phyloP scores from a whole-genome alignment of 2,329 filamentous ascomycete genomes.

The Colletotrichum simmondsii region DNA sequence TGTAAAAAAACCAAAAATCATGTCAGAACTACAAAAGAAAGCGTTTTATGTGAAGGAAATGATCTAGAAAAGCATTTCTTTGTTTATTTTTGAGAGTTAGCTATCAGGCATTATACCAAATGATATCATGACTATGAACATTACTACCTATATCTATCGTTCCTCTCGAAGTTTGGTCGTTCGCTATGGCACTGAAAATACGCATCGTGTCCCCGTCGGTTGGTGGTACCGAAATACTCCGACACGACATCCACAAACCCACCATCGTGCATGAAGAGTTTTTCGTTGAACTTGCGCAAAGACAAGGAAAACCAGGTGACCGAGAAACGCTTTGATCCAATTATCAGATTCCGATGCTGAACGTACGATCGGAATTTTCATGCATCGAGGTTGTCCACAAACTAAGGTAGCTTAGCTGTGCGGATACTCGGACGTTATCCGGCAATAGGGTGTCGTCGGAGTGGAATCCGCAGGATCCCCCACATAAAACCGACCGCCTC shows the following conservation, averaged over 20 bases:
- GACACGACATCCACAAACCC: not conserved
- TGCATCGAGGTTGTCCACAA: not conserved
- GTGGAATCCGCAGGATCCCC: not conserved
- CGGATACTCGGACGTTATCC: not conserved
- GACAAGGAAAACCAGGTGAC: not conserved
- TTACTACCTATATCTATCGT: not conserved
- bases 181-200: not conserved
- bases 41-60: conserved; percentile 1
- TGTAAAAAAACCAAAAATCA: conserved; percentile 18
- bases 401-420: not conserved
- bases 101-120: conserved; percentile 35
- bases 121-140: conserved; percentile 29
- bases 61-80: conserved; percentile 27
- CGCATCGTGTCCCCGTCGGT: not conserved
- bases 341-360: not conserved
- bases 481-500: not conserved
- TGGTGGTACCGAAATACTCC: not conserved
- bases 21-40: not conserved
- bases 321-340: not conserved
- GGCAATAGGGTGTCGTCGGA: not conserved
- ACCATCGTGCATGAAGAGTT: not conserved
- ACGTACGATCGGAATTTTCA: not conserved
- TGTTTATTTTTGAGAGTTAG: conserved; percentile 17
- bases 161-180: not conserved
- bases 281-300: not conserved